Conservation (phyloP, 139 green algal species). For the Parachlorella kessleri region DNA sequence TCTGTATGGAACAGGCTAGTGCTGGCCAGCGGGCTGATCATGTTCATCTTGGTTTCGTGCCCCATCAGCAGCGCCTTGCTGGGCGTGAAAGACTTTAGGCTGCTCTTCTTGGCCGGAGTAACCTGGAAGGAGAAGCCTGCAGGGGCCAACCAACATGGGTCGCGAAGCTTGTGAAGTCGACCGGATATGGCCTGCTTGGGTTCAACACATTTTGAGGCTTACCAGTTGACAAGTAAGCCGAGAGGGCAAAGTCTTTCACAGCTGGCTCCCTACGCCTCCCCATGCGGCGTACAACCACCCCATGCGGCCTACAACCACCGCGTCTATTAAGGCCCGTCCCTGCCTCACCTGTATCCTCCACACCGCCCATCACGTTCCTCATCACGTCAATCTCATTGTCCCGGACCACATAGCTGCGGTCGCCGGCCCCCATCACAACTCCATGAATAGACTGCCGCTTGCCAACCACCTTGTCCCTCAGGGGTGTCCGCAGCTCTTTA, state of each 20-base stretch:
- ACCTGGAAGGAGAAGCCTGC: not conserved
- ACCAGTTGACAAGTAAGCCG: too few relatives aligned
- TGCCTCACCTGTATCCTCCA: constrained; percentile 49
- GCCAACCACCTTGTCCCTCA: constrained; percentile 39
- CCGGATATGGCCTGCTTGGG: not conserved
- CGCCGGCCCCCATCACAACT: constrained; percentile 63
- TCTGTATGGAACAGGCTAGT: constrained; percentile 69
- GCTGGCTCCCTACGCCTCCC: too few relatives aligned
- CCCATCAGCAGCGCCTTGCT: constrained; percentile 69
- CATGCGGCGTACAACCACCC: too few relatives aligned
- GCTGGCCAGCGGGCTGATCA: constrained; percentile 71
- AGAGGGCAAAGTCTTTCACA: too few relatives aligned
- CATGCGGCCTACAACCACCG: too few relatives aligned
- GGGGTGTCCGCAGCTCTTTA: constrained; percentile 36
- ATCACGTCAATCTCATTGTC: constrained; percentile 86
- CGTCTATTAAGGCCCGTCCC: too few relatives aligned
- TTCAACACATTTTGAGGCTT: not conserved
- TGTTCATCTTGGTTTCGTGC: constrained; percentile 86
- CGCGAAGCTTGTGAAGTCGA: not conserved
- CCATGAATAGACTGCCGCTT: constrained; percentile 44
- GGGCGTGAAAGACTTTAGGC: constrained; percentile 48
- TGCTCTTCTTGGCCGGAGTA: not conserved
- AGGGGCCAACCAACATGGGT: not conserved
- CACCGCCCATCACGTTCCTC: constrained; percentile 77
- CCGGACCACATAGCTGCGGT: constrained; percentile 80